phyloP scores from a whole-genome alignment of 2,329 filamentous ascomycete genomes.

The Plenodomus biglobosus region DNA sequence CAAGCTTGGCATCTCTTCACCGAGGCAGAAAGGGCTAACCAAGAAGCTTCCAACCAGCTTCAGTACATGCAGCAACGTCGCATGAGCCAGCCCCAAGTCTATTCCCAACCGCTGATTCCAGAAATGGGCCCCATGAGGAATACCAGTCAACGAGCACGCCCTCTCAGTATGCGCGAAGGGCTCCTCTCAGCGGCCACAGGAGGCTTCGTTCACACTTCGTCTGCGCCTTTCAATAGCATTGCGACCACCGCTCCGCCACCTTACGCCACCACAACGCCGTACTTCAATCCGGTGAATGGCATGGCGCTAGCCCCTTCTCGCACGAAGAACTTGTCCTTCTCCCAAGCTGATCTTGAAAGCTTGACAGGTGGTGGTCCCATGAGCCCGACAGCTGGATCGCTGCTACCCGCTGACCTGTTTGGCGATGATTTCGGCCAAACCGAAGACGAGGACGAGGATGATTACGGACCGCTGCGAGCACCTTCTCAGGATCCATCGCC shows the following conservation, averaged over 20 bases:
- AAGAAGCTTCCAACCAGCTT: conserved; percentile 47
- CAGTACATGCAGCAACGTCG: conserved; percentile 44
- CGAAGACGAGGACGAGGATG: conserved; percentile 37
- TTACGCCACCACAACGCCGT: conserved; percentile 53
- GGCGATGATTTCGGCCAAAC: conserved; percentile 62
- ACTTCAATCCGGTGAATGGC: conserved; percentile 62
- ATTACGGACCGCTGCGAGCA: conserved; percentile 27
- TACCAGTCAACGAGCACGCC: conserved; percentile 46
- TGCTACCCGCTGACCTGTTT: conserved; percentile 70
- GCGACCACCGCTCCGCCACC: conserved; percentile 55
- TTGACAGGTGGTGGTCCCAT: conserved; percentile 68
- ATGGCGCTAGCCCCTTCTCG: conserved; percentile 55
- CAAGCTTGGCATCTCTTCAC: conserved; percentile 39
- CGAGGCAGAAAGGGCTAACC: conserved; percentile 43
- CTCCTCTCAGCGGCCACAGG: conserved; percentile 32
- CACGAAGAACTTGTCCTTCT: conserved; percentile 44
- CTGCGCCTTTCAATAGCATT: conserved; percentile 50
- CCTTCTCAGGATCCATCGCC: conserved; percentile 33
- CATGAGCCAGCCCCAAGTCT: conserved; percentile 44
- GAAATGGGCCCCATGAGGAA: conserved; percentile 40
- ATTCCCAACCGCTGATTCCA: conserved; percentile 32
- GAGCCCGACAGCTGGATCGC: conserved; percentile 72
- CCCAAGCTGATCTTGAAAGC: conserved; percentile 64
- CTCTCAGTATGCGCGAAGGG: conserved; percentile 44
- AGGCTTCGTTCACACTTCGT: conserved; percentile 43